Conservation (phyloP, 192 early-diverging fungal species). For the Coemansia sp. region DNA sequence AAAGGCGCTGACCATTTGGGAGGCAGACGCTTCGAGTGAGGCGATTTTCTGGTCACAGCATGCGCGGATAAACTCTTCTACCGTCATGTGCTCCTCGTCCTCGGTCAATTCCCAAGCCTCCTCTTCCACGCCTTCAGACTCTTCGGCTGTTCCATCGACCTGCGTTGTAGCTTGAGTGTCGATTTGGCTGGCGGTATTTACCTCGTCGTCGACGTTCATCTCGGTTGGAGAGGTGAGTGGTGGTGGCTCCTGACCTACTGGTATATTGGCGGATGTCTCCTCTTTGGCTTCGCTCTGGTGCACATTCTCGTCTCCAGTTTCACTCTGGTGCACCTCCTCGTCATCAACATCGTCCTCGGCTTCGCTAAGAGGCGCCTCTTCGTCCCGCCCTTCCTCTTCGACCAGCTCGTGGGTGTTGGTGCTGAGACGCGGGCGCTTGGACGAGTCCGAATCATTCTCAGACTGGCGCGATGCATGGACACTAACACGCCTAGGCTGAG, state of each 20-base stretch:
- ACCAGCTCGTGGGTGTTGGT: background rate
- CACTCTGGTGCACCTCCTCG: background rate
- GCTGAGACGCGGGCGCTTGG: conserved; percentile 39
- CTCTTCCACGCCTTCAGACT: background rate
- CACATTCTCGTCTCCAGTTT: background rate
- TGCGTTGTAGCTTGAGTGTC: conserved; percentile 30
- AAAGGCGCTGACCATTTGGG: conserved; percentile 47
- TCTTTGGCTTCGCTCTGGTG: background rate
- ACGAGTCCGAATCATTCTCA: conserved; percentile 13
- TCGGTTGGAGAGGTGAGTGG: conserved; percentile 16
- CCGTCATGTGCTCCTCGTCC: conserved; percentile 50
- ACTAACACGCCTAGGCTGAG: conserved; percentile 13
- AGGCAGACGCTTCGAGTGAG: conserved; percentile 38
- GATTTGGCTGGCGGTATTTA: background rate
- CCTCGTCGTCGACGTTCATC: conserved; percentile 18
- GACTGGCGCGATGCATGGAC: conserved; percentile 8
- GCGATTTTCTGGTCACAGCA: conserved; percentile 47
- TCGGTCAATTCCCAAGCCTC: conserved; percentile 41
- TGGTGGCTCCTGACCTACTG: background rate
- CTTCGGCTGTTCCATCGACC: conserved; percentile 10
- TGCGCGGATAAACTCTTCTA: conserved; percentile 57
- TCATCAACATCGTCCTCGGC: background rate
- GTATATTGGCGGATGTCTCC: background rate
- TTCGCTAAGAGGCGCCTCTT: background rate
- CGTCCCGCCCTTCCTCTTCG: background rate